Conservation (phyloP, 768 basidiomycete genomes). For the Termitomyces sp. region DNA sequence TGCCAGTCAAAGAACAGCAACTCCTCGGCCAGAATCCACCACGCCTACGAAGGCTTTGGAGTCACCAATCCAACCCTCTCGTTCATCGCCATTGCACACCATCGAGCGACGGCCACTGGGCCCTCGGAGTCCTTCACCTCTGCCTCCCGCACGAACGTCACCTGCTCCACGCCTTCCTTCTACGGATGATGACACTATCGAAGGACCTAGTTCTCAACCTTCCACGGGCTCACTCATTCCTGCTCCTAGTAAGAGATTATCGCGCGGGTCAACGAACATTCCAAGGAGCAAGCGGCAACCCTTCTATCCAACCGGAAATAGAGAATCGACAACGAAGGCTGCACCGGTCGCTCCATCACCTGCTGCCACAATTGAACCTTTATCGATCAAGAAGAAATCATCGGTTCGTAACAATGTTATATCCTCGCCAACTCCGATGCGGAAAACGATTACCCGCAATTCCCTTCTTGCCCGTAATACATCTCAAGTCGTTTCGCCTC, state of each 20-base stretch:
- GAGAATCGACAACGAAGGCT: slow-evolving; percentile 50
- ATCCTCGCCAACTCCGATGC: slow-evolving; percentile 31
- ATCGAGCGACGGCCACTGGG: slow-evolving; percentile 62
- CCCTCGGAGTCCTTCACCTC: slow-evolving; percentile 71
- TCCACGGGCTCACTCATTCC: slow-evolving; percentile 20
- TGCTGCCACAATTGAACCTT: slow-evolving; percentile 57
- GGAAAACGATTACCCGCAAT: slow-evolving; percentile 39
- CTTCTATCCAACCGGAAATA: slow-evolving; percentile 49
- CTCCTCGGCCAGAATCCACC: slow-evolving; percentile 41
- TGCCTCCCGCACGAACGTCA: slow-evolving; percentile 46
- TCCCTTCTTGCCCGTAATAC: slow-evolving; percentile 49
- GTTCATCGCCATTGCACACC: slow-evolving; percentile 43
- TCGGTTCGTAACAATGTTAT: slow-evolving; percentile 47
- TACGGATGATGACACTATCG: slow-evolving; percentile 40
- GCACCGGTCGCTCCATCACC: slow-evolving; percentile 24
- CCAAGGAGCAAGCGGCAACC: slow-evolving; percentile 72
- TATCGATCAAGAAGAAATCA: slow-evolving; percentile 83
- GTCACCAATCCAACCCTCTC: slow-evolving; percentile 31
- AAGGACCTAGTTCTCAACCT: slow-evolving; percentile 22
- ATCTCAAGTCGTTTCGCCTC: slow-evolving; percentile 42
- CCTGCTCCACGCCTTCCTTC: slow-evolving; percentile 28
- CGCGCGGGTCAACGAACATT: slow-evolving; percentile 40
- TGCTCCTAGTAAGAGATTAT: slow-evolving; percentile 18
- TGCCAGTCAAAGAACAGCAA: slow-evolving; percentile 36
- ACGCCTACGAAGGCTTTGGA: slow-evolving; percentile 30